Evolutionary conservation across 495 filamentous ascomycete genomes (phyloP).

Genomic region (Cryomyces minteri): DNA sequence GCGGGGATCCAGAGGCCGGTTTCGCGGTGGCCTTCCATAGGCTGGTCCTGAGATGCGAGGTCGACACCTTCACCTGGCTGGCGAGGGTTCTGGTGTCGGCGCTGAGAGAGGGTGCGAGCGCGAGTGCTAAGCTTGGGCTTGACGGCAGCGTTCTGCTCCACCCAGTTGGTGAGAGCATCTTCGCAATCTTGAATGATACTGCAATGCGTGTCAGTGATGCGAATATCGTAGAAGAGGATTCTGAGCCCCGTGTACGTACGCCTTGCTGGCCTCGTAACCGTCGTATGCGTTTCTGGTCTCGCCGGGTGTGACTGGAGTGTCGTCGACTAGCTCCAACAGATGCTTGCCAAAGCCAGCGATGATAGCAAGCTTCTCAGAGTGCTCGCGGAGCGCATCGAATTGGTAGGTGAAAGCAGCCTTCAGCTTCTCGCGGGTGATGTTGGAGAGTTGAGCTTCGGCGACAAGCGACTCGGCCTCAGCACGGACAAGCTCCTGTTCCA

Average conservation of each 20-base stretch:
- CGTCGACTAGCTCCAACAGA: conserved; percentile 83
- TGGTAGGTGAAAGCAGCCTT: conserved; percentile 98
- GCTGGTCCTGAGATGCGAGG: conserved; percentile 67
- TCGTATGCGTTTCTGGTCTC: conserved; percentile 95
- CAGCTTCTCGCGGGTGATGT: conserved; percentile 98
- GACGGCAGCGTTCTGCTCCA: conserved; percentile 72
- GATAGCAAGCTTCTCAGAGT: conserved; percentile 96
- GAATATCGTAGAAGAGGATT: neutral
- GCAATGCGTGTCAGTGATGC: no score
- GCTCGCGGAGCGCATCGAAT: conserved; percentile 92
- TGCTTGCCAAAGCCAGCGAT: conserved; percentile 97
- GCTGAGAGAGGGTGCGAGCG: conserved; percentile 68
- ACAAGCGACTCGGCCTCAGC: conserved; percentile 97
- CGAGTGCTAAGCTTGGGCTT: conserved; percentile 69
- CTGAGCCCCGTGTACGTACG: conserved; percentile 18
- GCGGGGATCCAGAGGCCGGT: conserved; percentile 68
- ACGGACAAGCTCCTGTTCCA: conserved; percentile 96
- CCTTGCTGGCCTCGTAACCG: conserved; percentile 95
- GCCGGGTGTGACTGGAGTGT: conserved; percentile 89
- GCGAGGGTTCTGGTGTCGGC: conserved; percentile 47
- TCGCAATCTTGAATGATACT: conserved; percentile 98
- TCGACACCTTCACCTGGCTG: conserved; percentile 48
- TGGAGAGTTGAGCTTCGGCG: conserved; percentile 92
- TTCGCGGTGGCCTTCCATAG: conserved; percentile 60
- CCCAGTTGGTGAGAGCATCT: conserved; percentile 93